A percentile compares a stretch with the other conserved stretches of the same genome.
Evolutionary conservation across 139 green algal species (phyloP).

Genomic region (Chlorella sp.): DNA sequence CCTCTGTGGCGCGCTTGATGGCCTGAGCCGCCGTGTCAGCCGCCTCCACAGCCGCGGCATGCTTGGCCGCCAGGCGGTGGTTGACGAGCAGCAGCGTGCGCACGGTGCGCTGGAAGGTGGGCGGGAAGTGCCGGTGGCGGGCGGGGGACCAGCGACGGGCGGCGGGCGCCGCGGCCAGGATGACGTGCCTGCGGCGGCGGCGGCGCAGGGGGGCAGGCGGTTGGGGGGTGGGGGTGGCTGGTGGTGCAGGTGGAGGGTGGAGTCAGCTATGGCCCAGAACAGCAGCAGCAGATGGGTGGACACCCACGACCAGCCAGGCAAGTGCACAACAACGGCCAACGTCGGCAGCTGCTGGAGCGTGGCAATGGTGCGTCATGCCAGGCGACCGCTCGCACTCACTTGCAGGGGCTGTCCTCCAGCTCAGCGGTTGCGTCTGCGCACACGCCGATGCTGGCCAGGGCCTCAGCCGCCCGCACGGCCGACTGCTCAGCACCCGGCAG

Average conservation of each 20-base stretch:
- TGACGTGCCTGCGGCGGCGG: background rate
- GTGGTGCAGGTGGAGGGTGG: background rate
- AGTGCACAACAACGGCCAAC: no score
- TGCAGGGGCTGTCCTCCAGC: constrained; percentile 12
- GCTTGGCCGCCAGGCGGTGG: background rate
- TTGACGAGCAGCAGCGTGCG: constrained; percentile 23
- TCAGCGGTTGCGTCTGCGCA: background rate
- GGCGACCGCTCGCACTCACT: background rate
- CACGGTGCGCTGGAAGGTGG: constrained; percentile 16
- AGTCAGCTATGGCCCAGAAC: background rate
- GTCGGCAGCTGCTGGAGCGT: no score
- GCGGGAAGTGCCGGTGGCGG: constrained; percentile 16
- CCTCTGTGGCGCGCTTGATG: no score
- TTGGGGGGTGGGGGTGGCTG: background rate
- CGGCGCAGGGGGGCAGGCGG: background rate
- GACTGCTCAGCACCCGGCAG: constrained; percentile 15
- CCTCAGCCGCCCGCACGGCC: constrained; percentile 17
- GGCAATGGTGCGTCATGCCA: no score
- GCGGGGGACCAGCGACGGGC: constrained; percentile 1
- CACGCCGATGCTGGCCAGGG: background rate
- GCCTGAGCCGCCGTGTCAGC: no score
- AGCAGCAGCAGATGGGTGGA: background rate
- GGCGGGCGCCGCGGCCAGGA: background rate
- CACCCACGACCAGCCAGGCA: no score
- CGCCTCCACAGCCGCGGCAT: no score